Conservation (phyloP, 345 rosid genomes). For the Eucalyptus cloeziana region DNA sequence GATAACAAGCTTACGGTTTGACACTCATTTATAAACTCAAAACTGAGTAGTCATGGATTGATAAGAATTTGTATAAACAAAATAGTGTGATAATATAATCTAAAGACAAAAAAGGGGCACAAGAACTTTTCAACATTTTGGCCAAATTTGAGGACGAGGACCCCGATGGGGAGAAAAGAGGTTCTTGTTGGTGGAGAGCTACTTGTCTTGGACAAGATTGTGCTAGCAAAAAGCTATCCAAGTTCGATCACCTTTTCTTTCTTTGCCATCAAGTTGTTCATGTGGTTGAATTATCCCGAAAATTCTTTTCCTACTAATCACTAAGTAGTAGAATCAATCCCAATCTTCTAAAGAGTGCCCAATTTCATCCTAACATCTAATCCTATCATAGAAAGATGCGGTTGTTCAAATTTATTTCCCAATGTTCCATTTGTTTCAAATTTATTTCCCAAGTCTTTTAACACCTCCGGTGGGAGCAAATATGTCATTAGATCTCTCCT, state of each 20-base stretch:
- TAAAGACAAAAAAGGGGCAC: background rate
- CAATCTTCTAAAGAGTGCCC: background rate
- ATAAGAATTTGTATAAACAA: no score
- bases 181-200: no score
- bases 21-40: background rate
- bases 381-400: background rate
- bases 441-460: no score
- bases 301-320: background rate
- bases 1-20: background rate
- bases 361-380: background rate
- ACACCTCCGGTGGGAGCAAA: no score
- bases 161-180: background rate
- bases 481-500: background rate
- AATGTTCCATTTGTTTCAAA: no score
- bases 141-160: background rate
- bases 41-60: background rate
- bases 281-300: background rate
- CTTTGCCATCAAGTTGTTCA: background rate
- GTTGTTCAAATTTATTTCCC: background rate
- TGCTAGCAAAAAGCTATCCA: no score
- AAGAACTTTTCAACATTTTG: no score
- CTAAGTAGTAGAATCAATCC: no score
- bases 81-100: background rate
- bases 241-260: background rate
- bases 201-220: no score